These are phyloP conservation scores for Lachnellula hyalina DNA, from an alignment of 2,329 filamentous ascomycete species.

Conservation along the genomic window DNA sequence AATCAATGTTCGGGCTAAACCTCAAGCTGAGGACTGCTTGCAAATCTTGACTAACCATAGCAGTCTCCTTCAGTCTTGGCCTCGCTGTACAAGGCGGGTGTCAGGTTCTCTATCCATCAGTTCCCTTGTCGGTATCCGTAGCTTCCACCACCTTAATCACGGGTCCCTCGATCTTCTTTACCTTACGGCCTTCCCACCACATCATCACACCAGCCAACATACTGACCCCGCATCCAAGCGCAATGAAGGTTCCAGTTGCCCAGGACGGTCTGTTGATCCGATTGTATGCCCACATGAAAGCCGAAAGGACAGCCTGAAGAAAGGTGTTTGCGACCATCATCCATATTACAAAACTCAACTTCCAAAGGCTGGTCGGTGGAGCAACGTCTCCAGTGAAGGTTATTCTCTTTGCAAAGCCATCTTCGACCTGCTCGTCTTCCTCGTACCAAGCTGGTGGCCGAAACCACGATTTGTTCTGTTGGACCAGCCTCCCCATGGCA, in stretches of 20 bases:
- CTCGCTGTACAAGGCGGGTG: too few species aligned
- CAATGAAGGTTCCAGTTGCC: conserved; percentile 15
- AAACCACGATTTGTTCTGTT: conserved; percentile 70
- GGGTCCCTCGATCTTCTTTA: conserved; percentile 16
- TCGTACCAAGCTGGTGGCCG: conserved; percentile 59
- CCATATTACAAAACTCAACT: conserved; percentile 60
- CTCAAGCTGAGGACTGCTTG: too few species aligned
- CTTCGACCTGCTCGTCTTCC: conserved; percentile 49
- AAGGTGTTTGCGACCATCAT: conserved; percentile 32
- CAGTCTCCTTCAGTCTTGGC: too few species aligned
- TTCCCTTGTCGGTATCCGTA: background rate
- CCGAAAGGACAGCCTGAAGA: conserved; percentile 23
- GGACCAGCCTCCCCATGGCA: conserved; percentile 61
- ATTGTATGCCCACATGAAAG: conserved; percentile 18
- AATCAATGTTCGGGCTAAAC: too few species aligned
- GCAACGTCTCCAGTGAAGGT: conserved; percentile 68
- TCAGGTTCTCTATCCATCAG: too few species aligned
- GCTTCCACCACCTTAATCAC: conserved; percentile 10
- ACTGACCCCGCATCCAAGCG: conserved; percentile 15
- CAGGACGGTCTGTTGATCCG: conserved; percentile 13
- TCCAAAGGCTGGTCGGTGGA: conserved; percentile 61
- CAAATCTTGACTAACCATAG: too few species aligned
- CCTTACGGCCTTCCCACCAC: conserved; percentile 17
- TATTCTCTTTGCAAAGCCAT: conserved; percentile 41
- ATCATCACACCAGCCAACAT: conserved; percentile 13